Evolutionary conservation across 2,329 filamentous ascomycete species (phyloP).

Genomic region (Fusarium austroafricanum): DNA sequence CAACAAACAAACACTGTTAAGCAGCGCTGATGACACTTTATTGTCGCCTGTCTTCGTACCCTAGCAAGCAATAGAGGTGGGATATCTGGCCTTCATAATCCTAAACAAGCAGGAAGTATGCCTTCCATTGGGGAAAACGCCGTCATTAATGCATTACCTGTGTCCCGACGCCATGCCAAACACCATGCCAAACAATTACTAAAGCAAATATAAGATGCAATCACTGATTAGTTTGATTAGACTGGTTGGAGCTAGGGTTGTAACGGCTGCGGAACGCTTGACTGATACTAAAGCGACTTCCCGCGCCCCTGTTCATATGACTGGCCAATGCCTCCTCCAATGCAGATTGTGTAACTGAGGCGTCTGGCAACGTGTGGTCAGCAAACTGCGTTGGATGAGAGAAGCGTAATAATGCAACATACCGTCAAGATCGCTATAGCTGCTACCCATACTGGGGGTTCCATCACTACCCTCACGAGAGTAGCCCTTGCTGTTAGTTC

Average conservation of each 20-base stretch:
- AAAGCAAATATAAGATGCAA: conserved; percentile 6
- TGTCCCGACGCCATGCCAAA: conserved; percentile 23
- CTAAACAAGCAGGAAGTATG: conserved; percentile 14
- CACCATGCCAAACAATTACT: conserved; percentile 36
- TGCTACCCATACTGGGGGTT: conserved; percentile 84
- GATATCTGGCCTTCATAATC: conserved; percentile 29
- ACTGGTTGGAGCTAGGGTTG: conserved; percentile 52
- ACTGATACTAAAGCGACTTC: conserved; percentile 73
- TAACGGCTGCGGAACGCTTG: conserved; percentile 74
- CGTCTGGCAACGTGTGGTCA: conserved; percentile 62
- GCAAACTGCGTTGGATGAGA: conserved; percentile 9
- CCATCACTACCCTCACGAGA: conserved; percentile 76
- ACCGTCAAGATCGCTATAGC: conserved; percentile 87
- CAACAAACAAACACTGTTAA: background rate
- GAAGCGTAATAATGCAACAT: conserved; percentile 34
- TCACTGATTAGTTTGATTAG: conserved; percentile 42
- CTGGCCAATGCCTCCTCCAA: conserved; percentile 81
- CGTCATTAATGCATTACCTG: conserved; percentile 36
- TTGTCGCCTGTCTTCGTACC: conserved; percentile 6
- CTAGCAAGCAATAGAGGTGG: conserved; percentile 34
- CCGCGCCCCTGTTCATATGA: conserved; percentile 53
- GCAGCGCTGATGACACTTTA: background rate
- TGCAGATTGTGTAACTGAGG: conserved; percentile 83
- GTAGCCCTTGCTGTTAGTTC: conserved; percentile 60
- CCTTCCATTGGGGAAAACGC: conserved; percentile 41